These are phyloP conservation scores for Calcarisporium arbuscula DNA, from an alignment of 2,329 filamentous ascomycete species.

Conservation along the genomic window DNA sequence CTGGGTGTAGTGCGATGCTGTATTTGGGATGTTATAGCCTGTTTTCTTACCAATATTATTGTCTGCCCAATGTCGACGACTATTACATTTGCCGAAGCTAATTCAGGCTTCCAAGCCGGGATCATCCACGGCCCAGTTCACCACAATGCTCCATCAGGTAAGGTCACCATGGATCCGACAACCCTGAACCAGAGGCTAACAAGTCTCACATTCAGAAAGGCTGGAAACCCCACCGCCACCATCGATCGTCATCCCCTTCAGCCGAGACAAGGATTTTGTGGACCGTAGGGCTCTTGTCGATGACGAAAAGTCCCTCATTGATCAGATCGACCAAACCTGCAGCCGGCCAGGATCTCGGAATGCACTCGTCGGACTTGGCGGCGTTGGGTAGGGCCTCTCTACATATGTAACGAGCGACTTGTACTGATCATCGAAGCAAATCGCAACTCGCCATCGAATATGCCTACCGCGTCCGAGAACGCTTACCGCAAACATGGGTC, in stretches of 20 bases:
- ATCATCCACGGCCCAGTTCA: background rate
- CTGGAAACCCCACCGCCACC: constrained; percentile 15
- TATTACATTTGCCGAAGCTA: background rate
- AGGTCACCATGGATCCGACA: background rate
- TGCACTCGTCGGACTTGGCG: constrained; percentile 11
- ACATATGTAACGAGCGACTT: background rate
- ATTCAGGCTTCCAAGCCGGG: background rate
- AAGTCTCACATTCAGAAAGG: constrained; percentile 1
- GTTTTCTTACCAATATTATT: no score
- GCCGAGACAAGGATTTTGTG: constrained; percentile 20
- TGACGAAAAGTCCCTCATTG: constrained; percentile 10
- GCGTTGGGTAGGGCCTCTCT: constrained; percentile 10
- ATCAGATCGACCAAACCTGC: constrained; percentile 21
- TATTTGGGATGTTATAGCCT: no score
- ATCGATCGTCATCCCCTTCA: constrained; percentile 19
- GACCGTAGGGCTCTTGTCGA: constrained; percentile 16
- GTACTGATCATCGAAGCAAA: constrained; percentile 13
- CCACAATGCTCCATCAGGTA: background rate
- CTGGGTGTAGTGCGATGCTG: no score
- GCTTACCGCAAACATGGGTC: constrained; percentile 21
- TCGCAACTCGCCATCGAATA: constrained; percentile 28
- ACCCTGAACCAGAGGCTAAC: background rate
- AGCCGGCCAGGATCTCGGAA: constrained; percentile 4
- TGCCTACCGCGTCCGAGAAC: constrained; percentile 19
- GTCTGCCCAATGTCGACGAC: no score